Evolutionary conservation across 495 filamentous ascomycete genomes (phyloP), one percentile per base, ranked within the genome.

Genomic region (Penicillium canescens): DNA sequence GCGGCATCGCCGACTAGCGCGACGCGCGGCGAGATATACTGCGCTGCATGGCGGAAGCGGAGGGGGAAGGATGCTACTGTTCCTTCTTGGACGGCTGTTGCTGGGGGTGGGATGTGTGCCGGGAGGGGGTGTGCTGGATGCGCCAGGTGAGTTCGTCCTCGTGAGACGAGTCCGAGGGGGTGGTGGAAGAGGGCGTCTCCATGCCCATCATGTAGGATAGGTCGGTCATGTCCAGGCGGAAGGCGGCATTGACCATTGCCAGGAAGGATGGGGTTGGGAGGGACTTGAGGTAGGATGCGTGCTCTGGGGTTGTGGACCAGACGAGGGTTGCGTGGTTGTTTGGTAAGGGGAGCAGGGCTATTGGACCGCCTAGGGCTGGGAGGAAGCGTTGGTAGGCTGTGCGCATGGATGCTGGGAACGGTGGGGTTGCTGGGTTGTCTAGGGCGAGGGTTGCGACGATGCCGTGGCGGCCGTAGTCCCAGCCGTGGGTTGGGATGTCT

Each of bases 341-440:
- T 3, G 94, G 94, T 2, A 98, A 76, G 8, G 94, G 93, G 2
- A 99, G 81, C 59, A 98, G 82, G 6, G 94, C 94, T 41, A 98
- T 83, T 0, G 94, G 93, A 0, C 94, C 94, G 14, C 76, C 76
- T 8, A 79, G 69, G 0, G 89, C 87, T 2, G 94, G 94, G 16
- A 99, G 80, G 71, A 99, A 99, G 33, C 94, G 83, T 74, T 99
- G 94, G 69, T 96, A 99, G 24, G 94, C 94, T 43, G 83, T 90
- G 57, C 87, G 88, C 50, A 63, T 70, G 20, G 75, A 78, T 28
- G 57, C 46, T 1, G 66, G 66, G 61, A 69, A 67, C 1, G 65
- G 45, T 16, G 58, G 35, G 2, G 50, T 52, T 13, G 66, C 61
- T 42, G 58, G 65, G 1, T 82, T 86, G 24, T 82, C 78, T 8